Base-by-base conservation (phyloP, 2,329 filamentous ascomycete genomes). In the Aschersonia sp. region DNA sequence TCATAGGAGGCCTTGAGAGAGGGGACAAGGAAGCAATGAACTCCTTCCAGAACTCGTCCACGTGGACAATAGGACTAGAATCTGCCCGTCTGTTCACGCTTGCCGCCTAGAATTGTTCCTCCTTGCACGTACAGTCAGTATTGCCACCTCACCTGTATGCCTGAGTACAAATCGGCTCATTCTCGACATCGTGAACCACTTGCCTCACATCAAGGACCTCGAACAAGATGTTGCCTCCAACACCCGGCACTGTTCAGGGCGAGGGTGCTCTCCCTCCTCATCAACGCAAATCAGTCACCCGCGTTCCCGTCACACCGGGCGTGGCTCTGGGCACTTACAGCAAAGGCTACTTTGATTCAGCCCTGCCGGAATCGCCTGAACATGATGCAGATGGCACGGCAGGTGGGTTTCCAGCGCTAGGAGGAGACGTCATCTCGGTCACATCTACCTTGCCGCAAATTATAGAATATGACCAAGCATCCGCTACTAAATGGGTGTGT, bases 251-350 rank as follows among this genome's bases (percentile, higher is more conserved):
- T 33, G 30, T 33, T 14, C 11, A 11, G 6, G 42, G 6, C 8
- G 47, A 49, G 43, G 39, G 33, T 39, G 44, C 45, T 22, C 33
- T 51, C 37, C 49, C 49, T 43, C 44, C 49, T 32, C 47, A 47
- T 37, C 6, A 43, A 33, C 47, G 47, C 29, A 32, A 45, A 31
- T 49, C 49, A 7, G 33, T 47, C 39, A 47, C 33, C 2, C 30
- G 31, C 2, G 47, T 51, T 33, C 49, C 49, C 2, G 49, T 51
- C 5, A 51, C 49, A 9, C 49, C 49, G 11, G 49, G 49, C 30
- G 42, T 51, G 32, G 32, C 45, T 39, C 40, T 49, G 10, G 47
- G 45, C 6, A 45, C 49, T 9, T 49, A 51, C n/a, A 44, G 47
- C 8, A 22, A 48, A 6, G 47, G 43, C 30, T 49, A 51, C 11